phyloP scores from a whole-genome alignment of 306 rosid species.

The Rosa persica region DNA sequence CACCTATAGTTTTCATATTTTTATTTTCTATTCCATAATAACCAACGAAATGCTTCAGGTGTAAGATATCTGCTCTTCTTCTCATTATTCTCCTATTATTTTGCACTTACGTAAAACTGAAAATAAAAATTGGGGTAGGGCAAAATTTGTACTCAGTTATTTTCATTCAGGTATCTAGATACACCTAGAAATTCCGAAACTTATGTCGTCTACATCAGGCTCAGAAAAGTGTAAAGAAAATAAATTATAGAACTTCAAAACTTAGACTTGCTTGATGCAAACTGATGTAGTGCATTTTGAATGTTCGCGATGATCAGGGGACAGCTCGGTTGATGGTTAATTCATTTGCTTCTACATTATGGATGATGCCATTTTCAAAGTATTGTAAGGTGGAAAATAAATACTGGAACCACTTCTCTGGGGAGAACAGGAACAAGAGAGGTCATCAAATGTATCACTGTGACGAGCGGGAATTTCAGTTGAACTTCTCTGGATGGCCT shows the following conservation, averaged over 20 bases:
- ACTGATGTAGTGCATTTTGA: constrained; percentile 24
- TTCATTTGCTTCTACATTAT: constrained; percentile 86
- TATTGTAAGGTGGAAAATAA: constrained; percentile 67
- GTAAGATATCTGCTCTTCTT: background rate
- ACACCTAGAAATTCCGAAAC: background rate
- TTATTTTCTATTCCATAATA: constrained; percentile 13
- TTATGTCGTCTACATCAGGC: background rate
- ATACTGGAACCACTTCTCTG: constrained; percentile 69
- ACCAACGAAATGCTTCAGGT: background rate
- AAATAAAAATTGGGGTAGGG: background rate
- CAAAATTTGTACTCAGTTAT: background rate
- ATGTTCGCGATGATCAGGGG: constrained; percentile 70
- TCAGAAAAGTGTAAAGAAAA: background rate
- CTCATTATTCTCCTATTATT: background rate
- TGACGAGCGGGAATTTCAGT: constrained; percentile 59
- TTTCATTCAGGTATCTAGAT: background rate
- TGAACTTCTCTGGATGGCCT: constrained; percentile 87
- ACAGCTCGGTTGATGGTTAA: constrained; percentile 90
- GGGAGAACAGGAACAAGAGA: constrained; percentile 30
- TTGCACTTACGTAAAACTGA: background rate
- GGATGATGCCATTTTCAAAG: constrained; percentile 99
- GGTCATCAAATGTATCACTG: constrained; percentile 59
- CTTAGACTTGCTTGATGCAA: background rate
- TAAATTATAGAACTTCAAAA: background rate
- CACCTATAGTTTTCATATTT: constrained; percentile 24